Evolutionary conservation across 2,329 filamentous ascomycete species (phyloP), one percentile per base, ranked within the genome.

Genomic region (Myriosclerotinia scirpicola): DNA sequence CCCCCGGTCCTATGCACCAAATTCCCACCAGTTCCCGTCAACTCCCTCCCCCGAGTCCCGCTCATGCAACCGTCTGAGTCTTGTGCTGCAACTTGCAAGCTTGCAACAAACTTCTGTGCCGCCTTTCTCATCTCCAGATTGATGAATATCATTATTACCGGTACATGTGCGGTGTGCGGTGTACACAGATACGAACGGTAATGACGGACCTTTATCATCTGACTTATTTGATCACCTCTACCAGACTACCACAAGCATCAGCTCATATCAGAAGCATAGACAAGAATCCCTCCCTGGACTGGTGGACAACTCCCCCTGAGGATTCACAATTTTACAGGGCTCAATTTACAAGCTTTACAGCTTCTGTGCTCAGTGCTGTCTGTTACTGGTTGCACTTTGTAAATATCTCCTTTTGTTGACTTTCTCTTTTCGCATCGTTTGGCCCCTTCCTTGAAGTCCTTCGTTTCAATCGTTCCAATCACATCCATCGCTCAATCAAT

Each of bases 201-300:
- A 53, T 17, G 22, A 30, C 14, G 15, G 26, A 36, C 17, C 20
- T 12, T 44, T 22, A 20, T 38, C 56, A 48, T 60, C 40, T n/a
- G 53, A 59, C 30, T 34, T 34, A 26, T 34, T 60, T 26, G 17
- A 46, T 5, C 40, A 59, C 46, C 26, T 26, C 26, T 26, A 26
- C 26, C 26, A 26, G 26, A 26, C 26, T 26, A 26, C 26, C 26
- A 26, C 26, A 26, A 26, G 26, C 42, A 59, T 34, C 42, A 36
- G 20, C 55, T n/a, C 55, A 46, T n/a, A 48, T 59, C 42, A 36
- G 12, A 34, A 59, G 42, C 56, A 59, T 26, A 36, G 56, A 59
- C 26, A 59, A 59, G 42, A 48, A 15, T 20, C 9, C 34, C 7
- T 14, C 12, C 56, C 30, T 48, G 30, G 42, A 34, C 22, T n/a